Evolutionary conservation across 1,284 basidiomycete genomes (phyloP).

Genomic region (Melanopsichium pennsylvanicum): DNA sequence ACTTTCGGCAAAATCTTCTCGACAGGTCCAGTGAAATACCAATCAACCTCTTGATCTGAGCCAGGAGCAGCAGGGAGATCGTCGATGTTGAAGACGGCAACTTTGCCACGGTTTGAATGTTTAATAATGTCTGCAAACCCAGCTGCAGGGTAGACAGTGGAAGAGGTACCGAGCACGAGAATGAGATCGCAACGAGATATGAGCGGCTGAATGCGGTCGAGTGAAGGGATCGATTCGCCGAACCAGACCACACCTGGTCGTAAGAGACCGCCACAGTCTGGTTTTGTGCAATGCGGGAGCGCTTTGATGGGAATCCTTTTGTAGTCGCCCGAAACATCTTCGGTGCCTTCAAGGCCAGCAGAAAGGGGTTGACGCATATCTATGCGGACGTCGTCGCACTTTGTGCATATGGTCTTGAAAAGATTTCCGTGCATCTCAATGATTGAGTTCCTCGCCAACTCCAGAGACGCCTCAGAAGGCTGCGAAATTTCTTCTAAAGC

Average conservation of each 20-base stretch:
- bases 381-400: slow-evolving; percentile 68
- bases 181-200: slow-evolving; percentile 72
- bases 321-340: slow-evolving; percentile 64
- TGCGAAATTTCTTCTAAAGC: slow-evolving; percentile 50
- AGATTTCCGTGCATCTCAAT: slow-evolving; percentile 76
- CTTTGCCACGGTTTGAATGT: slow-evolving; percentile 67
- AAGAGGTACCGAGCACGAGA: slow-evolving; percentile 74
- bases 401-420: slow-evolving; percentile 72
- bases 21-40: slow-evolving; percentile 37
- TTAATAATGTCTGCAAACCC: slow-evolving; percentile 67
- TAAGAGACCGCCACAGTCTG: slow-evolving; percentile 69
- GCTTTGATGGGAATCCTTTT: slow-evolving; percentile 67
- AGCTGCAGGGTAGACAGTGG: slow-evolving; percentile 70
- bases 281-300: slow-evolving; percentile 69
- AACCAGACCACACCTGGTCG: slow-evolving; percentile 77
- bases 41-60: slow-evolving; percentile 8
- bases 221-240: slow-evolving; percentile 67
- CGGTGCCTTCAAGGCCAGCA: slow-evolving; percentile 70
- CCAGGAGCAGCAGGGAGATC: not conserved
- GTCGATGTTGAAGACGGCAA: slow-evolving; percentile 75
- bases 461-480: not conserved
- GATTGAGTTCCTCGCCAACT: slow-evolving; percentile 11
- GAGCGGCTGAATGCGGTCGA: slow-evolving; percentile 67
- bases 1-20: slow-evolving; percentile 24
- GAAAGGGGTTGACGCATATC: slow-evolving; percentile 71